Percentiles rank a stretch among this genome's conserved stretches.
Evolutionary conservation across 2,329 filamentous ascomycete species (phyloP).

Genomic region (Aspergillus sp.): DNA sequence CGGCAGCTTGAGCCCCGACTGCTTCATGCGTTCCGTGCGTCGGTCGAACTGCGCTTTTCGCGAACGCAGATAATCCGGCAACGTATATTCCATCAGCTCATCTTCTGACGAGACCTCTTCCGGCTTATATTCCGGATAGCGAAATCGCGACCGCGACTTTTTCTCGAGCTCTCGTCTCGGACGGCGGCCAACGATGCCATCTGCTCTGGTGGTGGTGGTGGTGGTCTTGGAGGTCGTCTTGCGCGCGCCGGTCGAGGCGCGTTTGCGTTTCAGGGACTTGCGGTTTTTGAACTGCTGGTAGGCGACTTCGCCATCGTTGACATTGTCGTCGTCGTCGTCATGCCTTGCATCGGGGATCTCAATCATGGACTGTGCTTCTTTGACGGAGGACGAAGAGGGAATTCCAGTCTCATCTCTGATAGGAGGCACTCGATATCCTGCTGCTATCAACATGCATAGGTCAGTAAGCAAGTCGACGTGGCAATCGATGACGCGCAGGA

Average conservation of each 20-base stretch:
- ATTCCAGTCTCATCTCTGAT: background rate
- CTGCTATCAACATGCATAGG: background rate
- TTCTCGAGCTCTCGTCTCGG: constrained; percentile 20
- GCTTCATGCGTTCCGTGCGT: constrained; percentile 50
- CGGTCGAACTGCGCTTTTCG: constrained; percentile 64
- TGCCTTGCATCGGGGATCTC: constrained; percentile 9
- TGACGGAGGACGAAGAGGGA: constrained; percentile 6
- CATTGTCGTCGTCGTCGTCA: constrained; percentile 13
- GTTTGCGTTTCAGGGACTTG: constrained; percentile 47
- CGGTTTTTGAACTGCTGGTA: constrained; percentile 59
- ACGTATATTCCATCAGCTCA: constrained; percentile 47
- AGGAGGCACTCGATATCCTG: background rate
- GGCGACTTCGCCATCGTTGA: constrained; percentile 36
- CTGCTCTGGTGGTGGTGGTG: constrained; percentile 36
- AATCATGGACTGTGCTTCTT: constrained; percentile 7
- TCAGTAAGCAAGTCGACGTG: background rate
- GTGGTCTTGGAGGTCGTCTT: constrained; percentile 36
- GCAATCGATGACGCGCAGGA: background rate
- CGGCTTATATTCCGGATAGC: constrained; percentile 33
- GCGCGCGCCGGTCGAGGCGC: constrained; percentile 40
- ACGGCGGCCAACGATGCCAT: constrained; percentile 30
- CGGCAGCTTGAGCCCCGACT: constrained; percentile 64
- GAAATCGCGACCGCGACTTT: constrained; percentile 12
- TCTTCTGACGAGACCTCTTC: constrained; percentile 45
- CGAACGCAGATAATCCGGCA: constrained; percentile 65